These are phyloP conservation scores for Sporisorium sorghi DNA, from an alignment of 1,284 basidiomycete genomes.

Conservation along the genomic window DNA sequence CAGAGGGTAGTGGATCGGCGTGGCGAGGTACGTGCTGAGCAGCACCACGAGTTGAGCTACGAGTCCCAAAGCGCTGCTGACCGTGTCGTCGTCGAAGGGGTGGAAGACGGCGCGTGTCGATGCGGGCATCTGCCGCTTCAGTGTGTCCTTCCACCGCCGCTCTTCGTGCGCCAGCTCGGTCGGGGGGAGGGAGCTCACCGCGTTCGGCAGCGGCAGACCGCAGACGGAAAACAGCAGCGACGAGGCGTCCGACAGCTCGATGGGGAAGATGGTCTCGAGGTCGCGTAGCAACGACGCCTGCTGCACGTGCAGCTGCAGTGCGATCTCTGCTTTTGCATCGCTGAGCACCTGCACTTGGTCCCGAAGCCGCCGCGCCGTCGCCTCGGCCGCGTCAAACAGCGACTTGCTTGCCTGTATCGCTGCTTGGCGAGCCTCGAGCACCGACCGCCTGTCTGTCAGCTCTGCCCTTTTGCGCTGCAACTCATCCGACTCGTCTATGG, in stretches of 20 bases:
- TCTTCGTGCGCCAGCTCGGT: constrained; percentile 37
- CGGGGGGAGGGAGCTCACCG: constrained; percentile 31
- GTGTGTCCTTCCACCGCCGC: constrained; percentile 35
- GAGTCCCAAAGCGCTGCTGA: constrained; percentile 58
- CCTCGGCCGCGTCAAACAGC: constrained; percentile 25
- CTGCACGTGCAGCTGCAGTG: constrained; percentile 27
- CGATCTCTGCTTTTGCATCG: constrained; percentile 4
- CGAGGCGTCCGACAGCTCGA: constrained; percentile 62
- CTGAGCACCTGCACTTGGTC: constrained; percentile 16
- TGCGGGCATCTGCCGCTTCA: constrained; percentile 10
- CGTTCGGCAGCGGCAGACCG: constrained; percentile 61
- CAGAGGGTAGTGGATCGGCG: constrained; percentile 62
- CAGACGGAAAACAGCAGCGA: constrained; percentile 65
- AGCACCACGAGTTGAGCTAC: constrained; percentile 64
- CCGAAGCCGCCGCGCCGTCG: constrained; percentile 6
- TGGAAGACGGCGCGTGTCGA: constrained; percentile 34
- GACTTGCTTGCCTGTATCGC: constrained; percentile 17
- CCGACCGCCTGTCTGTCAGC: constrained; percentile 14
- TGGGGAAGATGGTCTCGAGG: constrained; percentile 65
- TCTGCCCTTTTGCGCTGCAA: constrained; percentile 12
- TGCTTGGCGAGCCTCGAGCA: constrained; percentile 20
- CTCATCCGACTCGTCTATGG: constrained; percentile 22
- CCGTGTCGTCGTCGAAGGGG: constrained; percentile 51
- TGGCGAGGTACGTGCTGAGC: constrained; percentile 58
- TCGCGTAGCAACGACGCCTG: constrained; percentile 55